Evolutionary conservation across 1,284 basidiomycete genomes (phyloP).

Genomic region (Amylostereum areolatum): DNA sequence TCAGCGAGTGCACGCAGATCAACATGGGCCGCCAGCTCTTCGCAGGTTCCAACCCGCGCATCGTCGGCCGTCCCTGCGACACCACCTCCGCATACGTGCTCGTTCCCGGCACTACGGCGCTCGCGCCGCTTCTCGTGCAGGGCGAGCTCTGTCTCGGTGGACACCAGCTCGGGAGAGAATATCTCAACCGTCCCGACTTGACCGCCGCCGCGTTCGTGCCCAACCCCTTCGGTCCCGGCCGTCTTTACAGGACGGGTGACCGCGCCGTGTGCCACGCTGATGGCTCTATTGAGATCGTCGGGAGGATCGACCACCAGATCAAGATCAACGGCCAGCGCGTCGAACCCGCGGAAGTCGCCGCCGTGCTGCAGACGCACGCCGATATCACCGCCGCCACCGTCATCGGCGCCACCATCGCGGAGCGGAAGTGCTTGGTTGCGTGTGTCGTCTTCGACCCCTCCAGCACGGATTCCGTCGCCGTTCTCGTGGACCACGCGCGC

Average conservation of each 20-base stretch:
- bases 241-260: no score
- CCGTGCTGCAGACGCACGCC: background rate
- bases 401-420: background rate
- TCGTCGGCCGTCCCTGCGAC: no score
- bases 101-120: no score
- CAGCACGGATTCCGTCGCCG: background rate
- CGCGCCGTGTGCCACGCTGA: background rate
- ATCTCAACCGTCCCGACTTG: background rate
- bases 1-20: no score
- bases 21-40: no score
- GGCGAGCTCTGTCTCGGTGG: background rate
- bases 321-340: background rate
- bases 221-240: no score
- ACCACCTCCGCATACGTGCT: no score
- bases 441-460: background rate
- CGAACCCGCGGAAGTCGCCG: background rate
- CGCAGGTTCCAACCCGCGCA: no score
- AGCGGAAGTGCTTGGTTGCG: background rate
- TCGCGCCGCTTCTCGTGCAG: background rate
- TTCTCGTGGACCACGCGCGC: background rate
- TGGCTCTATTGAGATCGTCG: background rate
- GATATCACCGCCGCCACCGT: background rate
- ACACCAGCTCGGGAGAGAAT: background rate
- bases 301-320: background rate
- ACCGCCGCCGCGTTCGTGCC: background rate